Evolutionary conservation across 345 rosid genomes (phyloP).

Genomic region (Pugionium cornutum): DNA sequence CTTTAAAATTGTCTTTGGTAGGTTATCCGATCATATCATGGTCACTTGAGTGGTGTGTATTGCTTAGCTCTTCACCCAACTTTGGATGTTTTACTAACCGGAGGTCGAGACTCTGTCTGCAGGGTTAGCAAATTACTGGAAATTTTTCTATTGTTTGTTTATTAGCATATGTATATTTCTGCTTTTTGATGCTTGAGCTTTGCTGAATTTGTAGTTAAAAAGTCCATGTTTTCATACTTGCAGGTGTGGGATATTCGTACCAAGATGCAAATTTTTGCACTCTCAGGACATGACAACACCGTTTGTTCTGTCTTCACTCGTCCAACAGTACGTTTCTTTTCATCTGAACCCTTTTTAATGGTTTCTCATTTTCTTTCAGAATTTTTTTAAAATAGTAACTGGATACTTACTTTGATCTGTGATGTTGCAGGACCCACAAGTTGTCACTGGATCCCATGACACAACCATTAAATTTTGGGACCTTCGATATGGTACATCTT

Average conservation of each 20-base stretch:
- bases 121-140: constrained; percentile 55
- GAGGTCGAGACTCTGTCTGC: constrained; percentile 98
- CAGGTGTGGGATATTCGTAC: constrained; percentile 99
- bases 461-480: constrained; percentile 97
- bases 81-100: constrained; percentile 81
- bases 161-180: not conserved
- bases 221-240: constrained; percentile 35
- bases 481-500: constrained; percentile 77
- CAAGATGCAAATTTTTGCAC: constrained; percentile 93
- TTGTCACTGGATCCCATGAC: constrained; percentile 98
- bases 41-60: constrained; percentile 97
- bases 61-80: constrained; percentile 99
- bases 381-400: not conserved
- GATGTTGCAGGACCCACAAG: constrained; percentile 88
- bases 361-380: not conserved
- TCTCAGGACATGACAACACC: constrained; percentile 92
- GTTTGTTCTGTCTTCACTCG: constrained; percentile 96
- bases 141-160: not conserved
- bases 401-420: constrained; percentile 23
- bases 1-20: constrained; percentile 33
- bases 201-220: constrained; percentile 26
- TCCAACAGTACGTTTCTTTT: constrained; percentile 61
- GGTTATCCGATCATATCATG: constrained; percentile 97
- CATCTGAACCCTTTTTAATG: not conserved
- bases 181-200: constrained; percentile 12